Conservation (phyloP, 169 alveolate species). For the Cryptosporidium muris region DNA sequence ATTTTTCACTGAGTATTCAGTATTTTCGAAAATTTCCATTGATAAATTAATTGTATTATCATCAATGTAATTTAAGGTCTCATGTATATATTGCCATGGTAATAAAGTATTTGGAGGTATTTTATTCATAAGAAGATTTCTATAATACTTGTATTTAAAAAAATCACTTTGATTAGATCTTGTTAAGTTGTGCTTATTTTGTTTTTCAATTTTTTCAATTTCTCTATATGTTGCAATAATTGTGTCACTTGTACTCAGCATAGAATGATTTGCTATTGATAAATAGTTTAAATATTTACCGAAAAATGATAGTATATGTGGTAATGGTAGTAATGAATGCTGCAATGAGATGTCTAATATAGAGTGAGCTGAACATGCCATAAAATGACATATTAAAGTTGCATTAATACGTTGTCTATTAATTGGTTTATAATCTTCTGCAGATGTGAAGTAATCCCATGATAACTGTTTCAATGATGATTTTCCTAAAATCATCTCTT, state of each 20-base stretch:
- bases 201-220: background rate
- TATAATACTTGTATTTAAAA: background rate
- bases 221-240: slow-evolving; percentile 2
- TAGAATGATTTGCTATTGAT: slow-evolving; percentile 48
- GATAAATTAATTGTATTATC: background rate
- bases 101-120: slow-evolving; percentile 56
- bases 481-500: slow-evolving; percentile 53
- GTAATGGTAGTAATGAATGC: slow-evolving; percentile 53
- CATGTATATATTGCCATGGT: slow-evolving; percentile 61
- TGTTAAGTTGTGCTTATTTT: background rate
- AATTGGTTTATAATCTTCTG: slow-evolving; percentile 64
- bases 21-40: too few relatives aligned
- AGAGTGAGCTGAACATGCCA: slow-evolving; percentile 74
- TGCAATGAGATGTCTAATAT: slow-evolving; percentile 48
- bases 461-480: slow-evolving; percentile 41
- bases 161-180: background rate
- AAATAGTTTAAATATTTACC: slow-evolving; percentile 35
- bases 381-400: slow-evolving; percentile 74
- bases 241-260: slow-evolving; percentile 68
- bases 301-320: slow-evolving; percentile 61
- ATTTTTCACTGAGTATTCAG: too few relatives aligned
- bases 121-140: background rate
- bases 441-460: slow-evolving; percentile 69
- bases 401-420: slow-evolving; percentile 73
- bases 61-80: slow-evolving; percentile 45